Evolutionary conservation across 257 asterid genomes (phyloP), one percentile per base, ranked within the genome.

Genomic region (Echites panduratus): DNA sequence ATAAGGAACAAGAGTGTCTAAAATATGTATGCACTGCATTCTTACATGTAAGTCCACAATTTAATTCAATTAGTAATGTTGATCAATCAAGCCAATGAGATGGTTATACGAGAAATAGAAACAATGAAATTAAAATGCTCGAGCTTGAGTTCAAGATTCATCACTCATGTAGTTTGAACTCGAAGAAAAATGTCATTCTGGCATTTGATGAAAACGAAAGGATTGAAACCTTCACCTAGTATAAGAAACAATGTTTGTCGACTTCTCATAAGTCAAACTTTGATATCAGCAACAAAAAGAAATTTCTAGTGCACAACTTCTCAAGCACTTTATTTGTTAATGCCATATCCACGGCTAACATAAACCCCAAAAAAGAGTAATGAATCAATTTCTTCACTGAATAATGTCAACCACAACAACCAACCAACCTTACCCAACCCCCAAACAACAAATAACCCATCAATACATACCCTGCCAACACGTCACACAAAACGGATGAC

Each of bases 391-490:
- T 50, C 5, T 50, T 50, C 22, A 17, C 57, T 50, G 24, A 4
- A 50, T 9, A 16, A 50, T 41, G 9, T 50, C 2, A n/a, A 16
- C 6, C 61, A 0, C 62, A 56, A 26, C 7, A 12, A 13, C 68
- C n/a, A 43, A 16, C 38, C 41, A 29, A 13, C 45, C 52, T 17
- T 40, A 19, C 8, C 9, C 43, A 66, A 41, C 14, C 43, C n/a
- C 0, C 4, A 43, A 41, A 10, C 38, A 66, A n/a, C 24, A 22
- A 53, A 27, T 41, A 24, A 65, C 32, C 27, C 17, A 12, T 32
- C 26, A 41, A 35, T 49, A 75, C 80, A 71, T 79, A 92, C 98
- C 97, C 88, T 87, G 84, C 98, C 98, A 93, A 71, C 98, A 93
- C 13, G 78, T 58, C 73, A 78, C 75, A 79, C 98, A 93, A 81